These are phyloP conservation scores for Phytophthora litchii DNA, from an alignment of 352 stramenopile genomes.

Conservation along the genomic window DNA sequence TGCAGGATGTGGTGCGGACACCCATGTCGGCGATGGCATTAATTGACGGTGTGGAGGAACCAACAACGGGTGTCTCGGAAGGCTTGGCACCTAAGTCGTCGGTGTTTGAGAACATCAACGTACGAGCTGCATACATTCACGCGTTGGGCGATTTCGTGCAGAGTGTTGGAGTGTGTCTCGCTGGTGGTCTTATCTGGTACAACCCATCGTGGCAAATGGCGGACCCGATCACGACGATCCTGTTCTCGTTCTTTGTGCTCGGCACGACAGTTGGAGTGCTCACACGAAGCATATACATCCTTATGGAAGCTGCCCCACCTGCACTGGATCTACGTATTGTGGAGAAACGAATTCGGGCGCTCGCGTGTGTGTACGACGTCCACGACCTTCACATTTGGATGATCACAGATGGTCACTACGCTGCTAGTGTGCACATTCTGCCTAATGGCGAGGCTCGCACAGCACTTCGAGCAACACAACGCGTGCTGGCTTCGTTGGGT, in stretches of 20 bases:
- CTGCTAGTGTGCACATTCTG: conserved; percentile 93
- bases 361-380: conserved; percentile 91
- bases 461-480: conserved; percentile 62
- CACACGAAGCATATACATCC: conserved; percentile 89
- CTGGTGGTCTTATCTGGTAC: conserved; percentile 96
- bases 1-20: conserved; percentile 57
- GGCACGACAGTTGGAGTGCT: conserved; percentile 94
- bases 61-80: conserved; percentile 5
- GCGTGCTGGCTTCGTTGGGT: conserved; percentile 54
- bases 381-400: conserved; percentile 99
- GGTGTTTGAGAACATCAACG: conserved; percentile 92
- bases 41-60: conserved; percentile 53
- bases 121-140: conserved; percentile 98
- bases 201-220: conserved; percentile 95
- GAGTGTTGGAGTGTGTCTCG: conserved; percentile 96
- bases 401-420: conserved; percentile 89
- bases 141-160: conserved; percentile 97
- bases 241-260: conserved; percentile 96
- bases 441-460: conserved; percentile 58
- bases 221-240: conserved; percentile 96
- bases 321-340: conserved; percentile 55
- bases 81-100: conserved; percentile 26
- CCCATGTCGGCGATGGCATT: conserved; percentile 81
- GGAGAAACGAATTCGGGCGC: conserved; percentile 63
- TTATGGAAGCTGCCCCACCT: conserved; percentile 95